Conservation (phyloP, 2,329 filamentous ascomycete species). For the Fusarium pseudocircinatum region DNA sequence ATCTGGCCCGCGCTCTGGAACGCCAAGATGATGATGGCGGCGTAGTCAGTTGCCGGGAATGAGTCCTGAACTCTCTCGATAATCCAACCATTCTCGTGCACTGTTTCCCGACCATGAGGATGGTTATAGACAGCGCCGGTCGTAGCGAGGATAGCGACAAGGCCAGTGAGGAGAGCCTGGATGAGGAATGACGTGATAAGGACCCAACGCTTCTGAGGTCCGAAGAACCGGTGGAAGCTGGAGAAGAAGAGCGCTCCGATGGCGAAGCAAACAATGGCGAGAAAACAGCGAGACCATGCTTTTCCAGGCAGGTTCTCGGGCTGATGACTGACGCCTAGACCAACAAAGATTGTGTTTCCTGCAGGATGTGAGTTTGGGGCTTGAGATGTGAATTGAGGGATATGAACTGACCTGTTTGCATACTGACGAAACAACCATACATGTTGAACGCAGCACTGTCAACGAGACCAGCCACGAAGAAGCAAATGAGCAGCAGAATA, state of each 20-base stretch:
- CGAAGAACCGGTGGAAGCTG: slow-evolving; percentile 40
- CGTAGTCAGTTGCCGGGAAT: slow-evolving; percentile 39
- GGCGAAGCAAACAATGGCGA: slow-evolving; percentile 41
- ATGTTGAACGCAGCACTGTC: slow-evolving; percentile 44
- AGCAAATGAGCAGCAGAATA: slow-evolving; percentile 37
- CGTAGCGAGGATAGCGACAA: slow-evolving; percentile 40
- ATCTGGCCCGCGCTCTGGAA: slow-evolving; percentile 44
- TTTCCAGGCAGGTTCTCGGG: slow-evolving; percentile 40
- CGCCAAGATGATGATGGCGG: slow-evolving; percentile 38
- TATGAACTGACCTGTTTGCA: slow-evolving; percentile 40
- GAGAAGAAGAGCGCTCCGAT: slow-evolving; percentile 42
- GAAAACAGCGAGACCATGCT: slow-evolving; percentile 42
- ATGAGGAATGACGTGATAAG: slow-evolving; percentile 36
- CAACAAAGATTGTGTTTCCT: slow-evolving; percentile 45
- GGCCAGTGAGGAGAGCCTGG: slow-evolving; percentile 36
- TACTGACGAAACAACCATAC: slow-evolving; percentile 45
- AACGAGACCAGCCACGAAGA: slow-evolving; percentile 41
- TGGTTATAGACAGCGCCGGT: slow-evolving; percentile 37
- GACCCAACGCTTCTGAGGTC: slow-evolving; percentile 43
- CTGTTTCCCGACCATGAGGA: slow-evolving; percentile 22
- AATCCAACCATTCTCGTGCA: slow-evolving; percentile 33
- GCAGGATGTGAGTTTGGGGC: neutral
- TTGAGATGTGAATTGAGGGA: neutral
- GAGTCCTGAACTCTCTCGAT: slow-evolving; percentile 34
- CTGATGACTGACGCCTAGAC: slow-evolving; percentile 40